Conservation (phyloP, 2,329 filamentous ascomycete species). For the Aspergillus arachidicola region DNA sequence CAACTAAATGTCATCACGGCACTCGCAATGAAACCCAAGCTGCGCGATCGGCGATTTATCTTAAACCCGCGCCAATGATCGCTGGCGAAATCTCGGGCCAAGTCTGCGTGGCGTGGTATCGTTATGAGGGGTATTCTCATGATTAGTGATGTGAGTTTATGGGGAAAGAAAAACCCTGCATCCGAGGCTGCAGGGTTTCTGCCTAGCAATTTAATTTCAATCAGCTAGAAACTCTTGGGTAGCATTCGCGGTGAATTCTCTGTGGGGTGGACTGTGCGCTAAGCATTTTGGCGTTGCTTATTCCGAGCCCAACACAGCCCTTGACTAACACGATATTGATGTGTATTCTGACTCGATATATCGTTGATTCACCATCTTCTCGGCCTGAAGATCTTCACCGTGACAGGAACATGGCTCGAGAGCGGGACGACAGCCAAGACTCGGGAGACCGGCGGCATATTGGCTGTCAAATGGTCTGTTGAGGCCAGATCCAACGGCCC, state of each 20-base stretch:
- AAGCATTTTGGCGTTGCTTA: constrained; percentile 6
- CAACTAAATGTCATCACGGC: not conserved
- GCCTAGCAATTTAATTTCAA: constrained; percentile 5
- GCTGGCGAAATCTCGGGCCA: not conserved
- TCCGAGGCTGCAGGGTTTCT: not conserved
- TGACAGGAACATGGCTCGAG: not conserved
- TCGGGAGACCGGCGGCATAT: not conserved
- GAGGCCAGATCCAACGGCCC: constrained; percentile 1
- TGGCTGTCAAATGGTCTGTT: not conserved
- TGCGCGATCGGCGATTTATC: not conserved
- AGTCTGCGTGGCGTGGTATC: constrained; percentile 2
- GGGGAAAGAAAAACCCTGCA: not conserved
- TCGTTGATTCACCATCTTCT: not conserved
- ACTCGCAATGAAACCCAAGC: not conserved
- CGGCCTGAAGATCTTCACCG: not conserved
- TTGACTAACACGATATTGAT: not conserved
- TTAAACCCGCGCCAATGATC: not conserved
- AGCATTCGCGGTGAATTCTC: not conserved
- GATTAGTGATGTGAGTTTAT: not conserved
- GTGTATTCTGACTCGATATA: not conserved
- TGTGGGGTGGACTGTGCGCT: not conserved
- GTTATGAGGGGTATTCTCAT: not conserved
- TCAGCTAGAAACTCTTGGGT: not conserved
- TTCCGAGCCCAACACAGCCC: not conserved
- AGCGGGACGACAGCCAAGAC: not conserved